Conservation (phyloP, 164 flowering plant species). For the Berberis thunbergii region DNA sequence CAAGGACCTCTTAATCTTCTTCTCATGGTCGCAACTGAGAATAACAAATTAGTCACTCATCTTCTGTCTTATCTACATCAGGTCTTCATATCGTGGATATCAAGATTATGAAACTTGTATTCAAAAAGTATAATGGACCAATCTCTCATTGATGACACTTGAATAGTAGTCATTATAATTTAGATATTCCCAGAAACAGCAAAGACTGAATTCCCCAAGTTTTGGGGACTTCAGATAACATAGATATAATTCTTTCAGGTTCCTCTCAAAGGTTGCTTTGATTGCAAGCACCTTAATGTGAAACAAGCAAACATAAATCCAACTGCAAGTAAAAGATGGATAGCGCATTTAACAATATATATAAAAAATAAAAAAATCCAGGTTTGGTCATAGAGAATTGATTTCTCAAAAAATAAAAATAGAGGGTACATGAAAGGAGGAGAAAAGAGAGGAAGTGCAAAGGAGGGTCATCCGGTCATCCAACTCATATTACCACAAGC, state of each 20-base stretch:
- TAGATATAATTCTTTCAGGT: slow-evolving; percentile 22
- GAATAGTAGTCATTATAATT: slow-evolving; percentile 51
- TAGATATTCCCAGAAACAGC: slow-evolving; percentile 69
- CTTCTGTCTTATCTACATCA: not conserved
- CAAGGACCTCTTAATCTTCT: too few relatives aligned
- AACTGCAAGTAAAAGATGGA: not conserved
- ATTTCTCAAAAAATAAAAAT: too few relatives aligned
- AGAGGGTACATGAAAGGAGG: too few relatives aligned
- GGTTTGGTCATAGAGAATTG: too few relatives aligned
- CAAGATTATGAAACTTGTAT: not conserved
- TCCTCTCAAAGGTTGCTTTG: slow-evolving; percentile 32
- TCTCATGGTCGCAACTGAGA: too few relatives aligned
- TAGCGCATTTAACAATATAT: too few relatives aligned
- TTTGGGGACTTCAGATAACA: slow-evolving; percentile 68
- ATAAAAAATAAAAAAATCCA: too few relatives aligned
- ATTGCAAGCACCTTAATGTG: slow-evolving; percentile 45
- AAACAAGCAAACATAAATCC: not conserved
- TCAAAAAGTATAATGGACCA: slow-evolving; percentile 5
- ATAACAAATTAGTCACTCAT: too few relatives aligned
- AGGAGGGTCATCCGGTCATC: too few relatives aligned
- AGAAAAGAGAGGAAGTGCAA: too few relatives aligned
- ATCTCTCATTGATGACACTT: slow-evolving; percentile 12
- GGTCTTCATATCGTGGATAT: not conserved
- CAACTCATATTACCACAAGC: too few relatives aligned
- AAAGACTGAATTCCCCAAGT: slow-evolving; percentile 54